Conservation (phyloP, 2,329 filamentous ascomycete species). For the Ceratocystis diversiconidia region DNA sequence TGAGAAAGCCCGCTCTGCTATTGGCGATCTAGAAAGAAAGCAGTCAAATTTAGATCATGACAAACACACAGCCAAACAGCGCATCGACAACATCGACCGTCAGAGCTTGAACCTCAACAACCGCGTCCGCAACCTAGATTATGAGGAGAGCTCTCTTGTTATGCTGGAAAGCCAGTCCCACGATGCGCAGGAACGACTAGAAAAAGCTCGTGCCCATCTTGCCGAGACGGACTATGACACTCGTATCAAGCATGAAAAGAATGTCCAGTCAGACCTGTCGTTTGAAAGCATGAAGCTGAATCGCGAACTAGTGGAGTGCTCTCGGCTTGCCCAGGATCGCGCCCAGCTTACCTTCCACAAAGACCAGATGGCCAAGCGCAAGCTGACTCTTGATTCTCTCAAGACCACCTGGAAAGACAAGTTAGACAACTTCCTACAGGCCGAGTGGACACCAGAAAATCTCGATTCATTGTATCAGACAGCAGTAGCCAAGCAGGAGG, state of each 20-base stretch:
- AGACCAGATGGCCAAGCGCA: constrained; percentile 61
- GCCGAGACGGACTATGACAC: constrained; percentile 53
- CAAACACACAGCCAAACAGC: constrained; percentile 57
- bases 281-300: constrained; percentile 57
- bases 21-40: constrained; percentile 60
- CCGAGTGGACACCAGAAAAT: constrained; percentile 52
- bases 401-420: constrained; percentile 58
- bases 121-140: constrained; percentile 55
- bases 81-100: constrained; percentile 59
- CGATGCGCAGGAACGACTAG: constrained; percentile 51
- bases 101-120: constrained; percentile 52
- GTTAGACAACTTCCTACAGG: constrained; percentile 49
- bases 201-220: constrained; percentile 47
- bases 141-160: constrained; percentile 75
- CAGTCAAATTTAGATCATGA: constrained; percentile 60
- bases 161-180: constrained; percentile 59
- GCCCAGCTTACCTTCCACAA: constrained; percentile 73
- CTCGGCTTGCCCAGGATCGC: constrained; percentile 63
- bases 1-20: constrained; percentile 52
- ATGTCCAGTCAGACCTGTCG: constrained; percentile 54
- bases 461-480: constrained; percentile 59
- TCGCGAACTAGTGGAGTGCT: constrained; percentile 71
- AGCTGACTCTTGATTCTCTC: constrained; percentile 64
- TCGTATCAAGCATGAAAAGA: constrained; percentile 52
- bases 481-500: constrained; percentile 42